Evolutionary conservation across 305 asterid species (phyloP).

Genomic region (Lippia alba): DNA sequence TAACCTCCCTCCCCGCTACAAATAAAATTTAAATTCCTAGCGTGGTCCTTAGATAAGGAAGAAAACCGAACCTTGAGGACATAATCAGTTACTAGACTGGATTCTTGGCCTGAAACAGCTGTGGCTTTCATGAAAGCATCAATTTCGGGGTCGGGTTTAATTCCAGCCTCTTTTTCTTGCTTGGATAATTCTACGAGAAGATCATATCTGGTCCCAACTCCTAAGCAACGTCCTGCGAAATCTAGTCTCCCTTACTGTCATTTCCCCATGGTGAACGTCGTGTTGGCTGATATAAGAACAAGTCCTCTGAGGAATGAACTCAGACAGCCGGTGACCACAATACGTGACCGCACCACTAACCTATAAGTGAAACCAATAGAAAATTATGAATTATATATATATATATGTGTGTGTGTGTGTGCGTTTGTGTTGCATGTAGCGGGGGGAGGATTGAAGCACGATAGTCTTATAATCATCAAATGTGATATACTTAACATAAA

Average conservation of each 20-base stretch:
- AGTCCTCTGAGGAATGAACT: constrained; percentile 91
- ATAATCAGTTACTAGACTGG: constrained; percentile 88
- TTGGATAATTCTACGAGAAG: constrained; percentile 82
- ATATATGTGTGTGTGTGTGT: too few relatives aligned
- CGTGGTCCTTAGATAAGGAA: not conserved
- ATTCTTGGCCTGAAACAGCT: constrained; percentile 87
- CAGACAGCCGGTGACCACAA: constrained; percentile 85
- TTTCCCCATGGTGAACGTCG: constrained; percentile 94
- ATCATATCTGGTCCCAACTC: constrained; percentile 94
- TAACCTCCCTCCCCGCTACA: too few relatives aligned
- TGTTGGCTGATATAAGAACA: constrained; percentile 95
- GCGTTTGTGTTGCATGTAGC: too few relatives aligned
- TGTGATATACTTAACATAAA: too few relatives aligned
- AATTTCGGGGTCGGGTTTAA: constrained; percentile 90
- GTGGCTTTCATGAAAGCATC: constrained; percentile 97
- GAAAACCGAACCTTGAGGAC: constrained; percentile 72
- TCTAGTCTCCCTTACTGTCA: constrained; percentile 96
- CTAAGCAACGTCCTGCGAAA: constrained; percentile 91
- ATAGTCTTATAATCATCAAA: too few relatives aligned
- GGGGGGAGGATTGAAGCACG: too few relatives aligned
- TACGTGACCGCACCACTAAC: constrained; percentile 77
- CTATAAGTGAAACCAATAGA: constrained; percentile 40
- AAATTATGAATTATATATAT: constrained; percentile 9
- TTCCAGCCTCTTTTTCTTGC: constrained; percentile 83
- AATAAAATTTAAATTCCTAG: too few relatives aligned